Percentiles rank a stretch among this genome's conserved stretches.
phyloP scores from a whole-genome alignment of 805 yeast genomes.

The Yamadazyma takamatsuzukensis region DNA sequence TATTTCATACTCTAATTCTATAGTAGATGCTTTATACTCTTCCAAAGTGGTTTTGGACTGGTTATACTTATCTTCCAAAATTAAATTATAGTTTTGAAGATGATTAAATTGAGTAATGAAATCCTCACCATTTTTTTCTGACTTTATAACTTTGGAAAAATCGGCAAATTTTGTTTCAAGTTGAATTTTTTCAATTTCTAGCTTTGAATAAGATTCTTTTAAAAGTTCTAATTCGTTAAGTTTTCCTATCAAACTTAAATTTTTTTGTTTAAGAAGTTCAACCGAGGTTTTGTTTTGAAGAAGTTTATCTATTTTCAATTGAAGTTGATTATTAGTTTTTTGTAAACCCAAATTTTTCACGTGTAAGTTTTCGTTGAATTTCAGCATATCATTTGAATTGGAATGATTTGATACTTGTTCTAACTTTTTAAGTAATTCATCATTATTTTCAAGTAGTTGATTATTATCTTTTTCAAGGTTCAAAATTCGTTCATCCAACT shows the following conservation, averaged over 20 bases:
- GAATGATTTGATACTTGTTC: slow-evolving; percentile 13
- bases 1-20: slow-evolving; percentile 12
- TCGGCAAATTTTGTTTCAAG: slow-evolving; percentile 46
- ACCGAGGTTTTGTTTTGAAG: slow-evolving; percentile 45
- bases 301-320: slow-evolving; percentile 49
- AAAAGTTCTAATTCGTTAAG: slow-evolving; percentile 35
- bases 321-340: slow-evolving; percentile 51
- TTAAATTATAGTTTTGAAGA: slow-evolving; percentile 26
- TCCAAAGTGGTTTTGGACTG: slow-evolving; percentile 17
- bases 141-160: slow-evolving; percentile 10
- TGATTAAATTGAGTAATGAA: slow-evolving; percentile 17
- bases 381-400: slow-evolving; percentile 8
- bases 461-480: slow-evolving; percentile 20
- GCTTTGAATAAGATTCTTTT: slow-evolving; percentile 43
- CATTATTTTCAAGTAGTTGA: slow-evolving; percentile 21
- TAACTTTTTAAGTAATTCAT: slow-evolving; percentile 23
- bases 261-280: slow-evolving; percentile 57
- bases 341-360: slow-evolving; percentile 31
- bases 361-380: slow-evolving; percentile 18
- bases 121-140: slow-evolving; percentile 8
- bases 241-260: slow-evolving; percentile 36
- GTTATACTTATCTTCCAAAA: slow-evolving; percentile 35
- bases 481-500: slow-evolving; percentile 35
- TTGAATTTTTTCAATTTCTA: slow-evolving; percentile 48
- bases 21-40: slow-evolving; percentile 13